Evolutionary conservation across 208 protist species (phyloP).

Genomic region (Acanthamoeba divionensis): DNA sequence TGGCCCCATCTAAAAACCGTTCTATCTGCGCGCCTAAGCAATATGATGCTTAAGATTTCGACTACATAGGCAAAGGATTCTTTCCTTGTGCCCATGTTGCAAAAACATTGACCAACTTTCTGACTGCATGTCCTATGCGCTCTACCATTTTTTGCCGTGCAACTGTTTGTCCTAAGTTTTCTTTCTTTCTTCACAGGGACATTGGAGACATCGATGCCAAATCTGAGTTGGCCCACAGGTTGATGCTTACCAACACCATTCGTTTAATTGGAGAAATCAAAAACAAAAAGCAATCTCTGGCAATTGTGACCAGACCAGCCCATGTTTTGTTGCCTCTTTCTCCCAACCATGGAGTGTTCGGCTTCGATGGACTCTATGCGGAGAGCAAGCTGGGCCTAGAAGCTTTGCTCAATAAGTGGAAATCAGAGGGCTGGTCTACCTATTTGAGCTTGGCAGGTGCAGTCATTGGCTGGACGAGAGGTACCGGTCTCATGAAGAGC

Average conservation of each 20-base stretch:
- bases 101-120: too few relatives aligned
- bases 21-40: too few relatives aligned
- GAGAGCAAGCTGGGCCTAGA: slow-evolving; percentile 83
- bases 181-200: too few relatives aligned
- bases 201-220: slow-evolving; percentile 71
- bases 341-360: slow-evolving; percentile 83
- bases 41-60: too few relatives aligned
- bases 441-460: slow-evolving; percentile 78
- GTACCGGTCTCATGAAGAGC: slow-evolving; percentile 78
- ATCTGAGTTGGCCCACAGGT: slow-evolving; percentile 79
- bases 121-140: too few relatives aligned
- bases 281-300: slow-evolving; percentile 58
- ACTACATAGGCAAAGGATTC: too few relatives aligned
- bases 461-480: slow-evolving; percentile 84
- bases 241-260: slow-evolving; percentile 83
- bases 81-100: too few relatives aligned
- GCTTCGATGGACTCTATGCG: slow-evolving; percentile 79
- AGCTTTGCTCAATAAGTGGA: slow-evolving; percentile 79
- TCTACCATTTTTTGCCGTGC: too few relatives aligned
- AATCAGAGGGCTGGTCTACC: slow-evolving; percentile 72
- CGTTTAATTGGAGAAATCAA: slow-evolving; percentile 79
- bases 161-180: too few relatives aligned
- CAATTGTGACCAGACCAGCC: slow-evolving; percentile 48
- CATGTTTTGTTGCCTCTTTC: slow-evolving; percentile 74
- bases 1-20: too few relatives aligned